Percentiles rank a stretch among this genome's conserved stretches.
These are phyloP conservation scores for Dimargaris cristalligena DNA, from an alignment of 192 early-diverging fungal species.

Conservation along the genomic window DNA sequence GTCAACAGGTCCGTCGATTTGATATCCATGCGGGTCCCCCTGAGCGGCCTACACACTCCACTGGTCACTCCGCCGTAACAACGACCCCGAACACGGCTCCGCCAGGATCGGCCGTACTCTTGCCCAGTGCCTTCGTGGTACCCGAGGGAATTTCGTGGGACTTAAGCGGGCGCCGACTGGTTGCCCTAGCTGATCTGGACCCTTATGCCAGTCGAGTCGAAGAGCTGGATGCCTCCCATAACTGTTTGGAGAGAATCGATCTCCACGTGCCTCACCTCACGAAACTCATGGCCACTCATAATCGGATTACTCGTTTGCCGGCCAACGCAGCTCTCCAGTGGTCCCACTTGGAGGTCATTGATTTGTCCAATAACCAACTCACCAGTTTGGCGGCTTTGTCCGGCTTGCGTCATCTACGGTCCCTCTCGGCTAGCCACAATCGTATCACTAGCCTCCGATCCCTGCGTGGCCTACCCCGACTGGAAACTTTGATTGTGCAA, in stretches of 20 bases:
- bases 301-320: neutral
- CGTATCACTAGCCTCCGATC: neutral
- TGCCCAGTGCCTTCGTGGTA: neutral
- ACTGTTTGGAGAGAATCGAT: neutral
- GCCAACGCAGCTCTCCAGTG: neutral
- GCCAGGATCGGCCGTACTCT: neutral
- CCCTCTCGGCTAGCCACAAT: neutral
- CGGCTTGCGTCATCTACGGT: neutral
- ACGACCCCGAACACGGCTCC: neutral
- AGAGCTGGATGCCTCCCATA: neutral
- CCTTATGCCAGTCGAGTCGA: neutral
- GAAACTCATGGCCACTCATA: neutral
- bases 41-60: too few species aligned
- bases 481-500: neutral
- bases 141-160: neutral
- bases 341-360: neutral
- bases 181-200: neutral
- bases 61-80: too few species aligned
- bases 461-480: neutral
- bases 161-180: neutral
- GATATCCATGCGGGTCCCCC: neutral
- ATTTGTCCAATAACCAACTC: neutral
- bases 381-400: neutral
- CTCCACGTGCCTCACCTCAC: neutral
- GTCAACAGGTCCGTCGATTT: neutral